These are phyloP conservation scores for Fraxinus greggii DNA, from an alignment of 305 asterid species.

Conservation along the genomic window DNA sequence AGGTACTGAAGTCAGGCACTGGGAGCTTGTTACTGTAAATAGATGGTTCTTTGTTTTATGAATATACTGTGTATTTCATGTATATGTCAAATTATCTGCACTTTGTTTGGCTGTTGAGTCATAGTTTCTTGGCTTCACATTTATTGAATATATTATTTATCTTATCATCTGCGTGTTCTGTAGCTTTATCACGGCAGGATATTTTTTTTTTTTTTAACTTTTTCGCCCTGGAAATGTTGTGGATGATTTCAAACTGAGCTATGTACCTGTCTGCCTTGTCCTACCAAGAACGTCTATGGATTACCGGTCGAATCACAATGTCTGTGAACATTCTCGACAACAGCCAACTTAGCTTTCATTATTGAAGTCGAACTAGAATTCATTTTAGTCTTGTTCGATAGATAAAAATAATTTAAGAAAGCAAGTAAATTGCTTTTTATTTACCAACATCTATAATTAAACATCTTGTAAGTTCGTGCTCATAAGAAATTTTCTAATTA, in stretches of 20 bases:
- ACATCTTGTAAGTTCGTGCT: neutral
- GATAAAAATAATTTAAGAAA: neutral
- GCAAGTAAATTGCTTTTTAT: neutral
- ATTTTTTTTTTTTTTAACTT: neutral
- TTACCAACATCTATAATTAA: neutral
- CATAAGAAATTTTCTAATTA: too few relatives aligned
- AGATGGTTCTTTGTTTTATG: neutral
- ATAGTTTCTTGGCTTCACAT: neutral
- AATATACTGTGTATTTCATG: neutral
- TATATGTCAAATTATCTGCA: neutral
- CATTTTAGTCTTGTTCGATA: neutral
- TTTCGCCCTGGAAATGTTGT: neutral
- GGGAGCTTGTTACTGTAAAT: neutral
- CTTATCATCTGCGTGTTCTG: neutral
- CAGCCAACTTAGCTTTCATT: neutral
- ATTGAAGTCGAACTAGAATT: neutral
- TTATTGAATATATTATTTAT: neutral
- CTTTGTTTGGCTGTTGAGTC: neutral
- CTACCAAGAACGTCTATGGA: neutral
- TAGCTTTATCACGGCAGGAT: neutral
- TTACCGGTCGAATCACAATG: neutral
- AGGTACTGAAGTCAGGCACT: neutral
- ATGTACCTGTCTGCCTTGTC: neutral
- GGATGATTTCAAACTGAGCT: neutral
- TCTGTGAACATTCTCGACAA: neutral